These are phyloP conservation scores for Trichothecium roseum DNA, from an alignment of 2,329 filamentous ascomycete species.

Conservation along the genomic window DNA sequence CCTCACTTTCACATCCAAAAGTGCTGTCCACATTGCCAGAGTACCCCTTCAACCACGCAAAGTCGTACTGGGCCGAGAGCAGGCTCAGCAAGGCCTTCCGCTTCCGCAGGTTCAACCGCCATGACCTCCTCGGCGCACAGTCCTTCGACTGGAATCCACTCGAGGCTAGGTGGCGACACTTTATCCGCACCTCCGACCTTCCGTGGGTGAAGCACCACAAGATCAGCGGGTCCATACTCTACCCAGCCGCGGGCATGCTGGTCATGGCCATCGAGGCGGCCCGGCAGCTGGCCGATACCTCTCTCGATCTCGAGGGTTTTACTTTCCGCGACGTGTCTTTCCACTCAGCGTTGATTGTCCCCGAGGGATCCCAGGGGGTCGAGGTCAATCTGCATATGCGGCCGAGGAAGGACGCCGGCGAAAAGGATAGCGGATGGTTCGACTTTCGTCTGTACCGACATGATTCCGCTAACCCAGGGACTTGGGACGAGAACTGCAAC, in stretches of 20 bases:
- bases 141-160: background rate
- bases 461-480: too few relatives aligned
- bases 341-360: too few relatives aligned
- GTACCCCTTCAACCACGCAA: slow-evolving; percentile 5
- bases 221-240: slow-evolving; percentile 30
- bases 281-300: background rate
- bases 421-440: too few relatives aligned
- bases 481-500: too few relatives aligned
- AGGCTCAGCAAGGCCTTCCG: background rate
- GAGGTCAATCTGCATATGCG: too few relatives aligned
- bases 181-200: slow-evolving; percentile 8
- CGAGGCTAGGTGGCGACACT: slow-evolving; percentile 8
- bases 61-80: slow-evolving; percentile 1
- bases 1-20: background rate
- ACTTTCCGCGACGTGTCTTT: too few relatives aligned
- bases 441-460: too few relatives aligned
- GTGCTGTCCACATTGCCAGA: slow-evolving; percentile 2
- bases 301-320: too few relatives aligned
- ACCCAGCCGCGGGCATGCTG: slow-evolving; percentile 23
- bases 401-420: too few relatives aligned
- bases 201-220: slow-evolving; percentile 30
- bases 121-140: slow-evolving; percentile 1
- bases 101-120: background rate
- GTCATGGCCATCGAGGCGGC: slow-evolving; percentile 22
- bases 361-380: too few relatives aligned